Evolutionary conservation across 2,329 filamentous ascomycete genomes (phyloP).

Genomic region (Trichoderma simmonsii): DNA sequence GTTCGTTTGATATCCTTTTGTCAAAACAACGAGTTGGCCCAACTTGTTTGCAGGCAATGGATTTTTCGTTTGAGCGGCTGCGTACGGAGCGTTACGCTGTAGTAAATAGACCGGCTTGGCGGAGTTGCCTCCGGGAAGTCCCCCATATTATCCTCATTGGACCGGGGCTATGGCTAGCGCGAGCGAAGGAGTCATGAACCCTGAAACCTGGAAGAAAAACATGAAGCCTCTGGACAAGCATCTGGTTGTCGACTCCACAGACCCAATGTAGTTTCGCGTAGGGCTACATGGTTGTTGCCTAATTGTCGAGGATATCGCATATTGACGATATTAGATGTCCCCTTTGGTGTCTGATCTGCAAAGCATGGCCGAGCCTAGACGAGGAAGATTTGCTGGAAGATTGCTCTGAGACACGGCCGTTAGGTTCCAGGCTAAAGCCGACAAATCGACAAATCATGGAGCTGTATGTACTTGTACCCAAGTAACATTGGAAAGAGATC

Average conservation of each 20-base stretch:
- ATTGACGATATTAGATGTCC: constrained; percentile 6
- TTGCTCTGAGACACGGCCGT: neutral
- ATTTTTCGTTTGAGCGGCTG: neutral
- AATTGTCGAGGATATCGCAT: neutral
- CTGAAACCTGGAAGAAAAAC: neutral
- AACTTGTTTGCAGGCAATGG: neutral
- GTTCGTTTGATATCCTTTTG: neutral
- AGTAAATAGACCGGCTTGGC: neutral
- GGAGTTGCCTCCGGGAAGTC: neutral
- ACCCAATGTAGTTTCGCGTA: constrained; percentile 8
- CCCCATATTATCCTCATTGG: neutral
- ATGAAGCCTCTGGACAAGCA: neutral
- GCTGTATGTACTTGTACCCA: neutral
- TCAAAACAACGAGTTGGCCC: neutral
- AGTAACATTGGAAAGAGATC: neutral
- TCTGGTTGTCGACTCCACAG: neutral
- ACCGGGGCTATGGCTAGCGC: neutral
- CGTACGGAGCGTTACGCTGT: neutral
- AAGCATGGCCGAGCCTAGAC: neutral
- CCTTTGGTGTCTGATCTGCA: constrained; percentile 8
- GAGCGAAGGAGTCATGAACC: constrained; percentile 10
- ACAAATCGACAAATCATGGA: neutral
- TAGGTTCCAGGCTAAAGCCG: neutral
- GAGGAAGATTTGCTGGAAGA: neutral
- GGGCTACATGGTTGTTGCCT: constrained; percentile 9